Conservation (phyloP, 2,329 filamentous ascomycete species). For the Alternaria sp. region DNA sequence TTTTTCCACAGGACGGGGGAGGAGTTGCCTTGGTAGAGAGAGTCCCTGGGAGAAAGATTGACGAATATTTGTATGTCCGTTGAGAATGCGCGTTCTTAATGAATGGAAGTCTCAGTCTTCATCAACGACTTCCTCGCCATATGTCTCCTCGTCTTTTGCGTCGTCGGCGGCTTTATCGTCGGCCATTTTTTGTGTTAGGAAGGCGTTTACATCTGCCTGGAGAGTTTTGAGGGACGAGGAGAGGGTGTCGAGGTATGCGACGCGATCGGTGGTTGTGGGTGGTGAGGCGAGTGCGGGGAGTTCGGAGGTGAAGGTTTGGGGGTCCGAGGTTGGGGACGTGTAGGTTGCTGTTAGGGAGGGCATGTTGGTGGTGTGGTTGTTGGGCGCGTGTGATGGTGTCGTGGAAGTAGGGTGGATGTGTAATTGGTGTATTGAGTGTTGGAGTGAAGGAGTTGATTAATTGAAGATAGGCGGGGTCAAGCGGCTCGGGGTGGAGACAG, state of each 20-base stretch:
- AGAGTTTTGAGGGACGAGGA: slow-evolving; percentile 62
- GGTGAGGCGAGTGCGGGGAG: slow-evolving; percentile 29
- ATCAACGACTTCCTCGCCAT: slow-evolving; percentile 79
- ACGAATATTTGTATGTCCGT: not conserved
- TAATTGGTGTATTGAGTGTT: not conserved
- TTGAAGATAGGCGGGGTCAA: slow-evolving; percentile 4
- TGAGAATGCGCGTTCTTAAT: not conserved
- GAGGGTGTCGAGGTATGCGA: slow-evolving; percentile 65
- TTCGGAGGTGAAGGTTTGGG: slow-evolving; percentile 26
- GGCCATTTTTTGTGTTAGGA: slow-evolving; percentile 76
- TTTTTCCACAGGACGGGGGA: slow-evolving; percentile 55
- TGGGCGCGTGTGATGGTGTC: no score
- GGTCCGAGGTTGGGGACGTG: slow-evolving; percentile 54
- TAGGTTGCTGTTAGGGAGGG: slow-evolving; percentile 59
- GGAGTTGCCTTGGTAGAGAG: slow-evolving; percentile 34
- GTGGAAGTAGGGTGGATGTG: no score
- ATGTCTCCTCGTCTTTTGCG: slow-evolving; percentile 69
- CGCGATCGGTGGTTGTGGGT: slow-evolving; percentile 57
- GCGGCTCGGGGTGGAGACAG: slow-evolving; percentile 6
- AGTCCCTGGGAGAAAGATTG: no score
- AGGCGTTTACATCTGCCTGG: slow-evolving; percentile 72
- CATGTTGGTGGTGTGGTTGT: slow-evolving; percentile 19
- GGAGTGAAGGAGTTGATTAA: not conserved
- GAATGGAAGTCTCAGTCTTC: slow-evolving; percentile 58
- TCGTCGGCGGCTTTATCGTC: slow-evolving; percentile 64